Evolutionary conservation across 1,139 yeast genomes (phyloP), one percentile per base, ranked within the genome.

Genomic region (Yamadazyma spencermartinsiae): DNA sequence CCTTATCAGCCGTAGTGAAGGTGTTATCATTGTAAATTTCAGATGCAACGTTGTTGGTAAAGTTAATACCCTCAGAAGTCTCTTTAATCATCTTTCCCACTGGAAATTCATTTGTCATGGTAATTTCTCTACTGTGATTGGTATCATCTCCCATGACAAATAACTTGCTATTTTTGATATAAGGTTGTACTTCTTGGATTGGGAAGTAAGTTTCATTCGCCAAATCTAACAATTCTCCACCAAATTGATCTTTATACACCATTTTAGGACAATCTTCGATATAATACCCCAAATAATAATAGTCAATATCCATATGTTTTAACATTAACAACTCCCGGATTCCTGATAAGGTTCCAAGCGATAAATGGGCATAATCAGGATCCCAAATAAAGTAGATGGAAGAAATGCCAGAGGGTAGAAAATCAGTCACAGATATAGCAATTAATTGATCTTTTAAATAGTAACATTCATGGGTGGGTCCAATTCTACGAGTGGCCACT

Each of bases 341-440:
- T 0, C 88, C 94, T 41, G 90, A 80, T 2, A 89, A 57, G 21
- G 87, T 86, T 0, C 98, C 98, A 28, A 89, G 60, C 0, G 89
- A 83, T 45, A 83, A 63, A 40, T 78, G 71, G 2, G 82, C 80
- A 56, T 72, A 83, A 43, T 80, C 90, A 0, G 95, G 95, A 54
- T 89, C 94, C 87, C 95, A 88, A 13, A 89, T 79, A 52, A 89
- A 85, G 54, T 89, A 90, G 1, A 90, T 92, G 0, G 95, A 82
- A 0, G 96, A 87, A 0, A 90, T 60, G 0, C 90, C 85, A 13
- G 78, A 60, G 0, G 96, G 96, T 27, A 90, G 58, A 24, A 89
- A 65, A 57, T 90, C 98, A 19, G 86, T 56, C 0, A 89, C 86
- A 0, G 88, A 87, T 24, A 90, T 63, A 0, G 94, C 96, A 29